Evolutionary conservation across 352 stramenopile species (phyloP), one percentile per base, ranked within the genome.

Genomic region (Phytophthora chlamydospora): DNA sequence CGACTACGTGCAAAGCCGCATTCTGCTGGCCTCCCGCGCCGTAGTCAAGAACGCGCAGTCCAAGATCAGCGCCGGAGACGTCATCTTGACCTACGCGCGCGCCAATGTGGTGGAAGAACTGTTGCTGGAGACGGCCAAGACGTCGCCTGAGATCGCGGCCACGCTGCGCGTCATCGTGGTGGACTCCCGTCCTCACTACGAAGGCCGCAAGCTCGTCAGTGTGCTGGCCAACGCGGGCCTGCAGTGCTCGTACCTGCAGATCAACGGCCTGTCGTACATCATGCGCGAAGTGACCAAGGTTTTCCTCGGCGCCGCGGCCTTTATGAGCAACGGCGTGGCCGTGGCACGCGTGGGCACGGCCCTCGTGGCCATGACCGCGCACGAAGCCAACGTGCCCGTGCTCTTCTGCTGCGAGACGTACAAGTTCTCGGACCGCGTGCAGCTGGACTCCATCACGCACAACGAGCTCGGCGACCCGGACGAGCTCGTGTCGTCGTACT

Each of bases 371-470:
- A 89, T 98, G 76, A 80, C 92, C 41, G 97, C 96, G 0, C 84
- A 93, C 38, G 80, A 93, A 24, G 82, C 88, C 50, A 95, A 98
- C 55, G 92, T 98, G 39, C 97, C 97, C 0, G 95, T 99, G 31
- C 83, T 99, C 12, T 97, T 99, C 39, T 98, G 93, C 64, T 98
- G 96, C 66, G 97, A 99, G 82, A 99, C 96, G 29, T 99, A 99
- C 88, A 99, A 99, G 71, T 94, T 94, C 46, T 90, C 82, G 38
- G 96, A 98, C 63, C 89, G 94, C 33, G 94, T 99, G 24, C 97
- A 99, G 73, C 78, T 99, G 35, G 97, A 99, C 66, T 95, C 90
- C 38, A 98, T 99, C 60, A 98, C 95, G 10, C 86, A 97, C 71
- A 99, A 99, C 75, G 97, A 99, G 71, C 73, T 99, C 32, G 94